Base-by-base conservation (phyloP, 139 green algal species). In the Volvox africanus region DNA sequence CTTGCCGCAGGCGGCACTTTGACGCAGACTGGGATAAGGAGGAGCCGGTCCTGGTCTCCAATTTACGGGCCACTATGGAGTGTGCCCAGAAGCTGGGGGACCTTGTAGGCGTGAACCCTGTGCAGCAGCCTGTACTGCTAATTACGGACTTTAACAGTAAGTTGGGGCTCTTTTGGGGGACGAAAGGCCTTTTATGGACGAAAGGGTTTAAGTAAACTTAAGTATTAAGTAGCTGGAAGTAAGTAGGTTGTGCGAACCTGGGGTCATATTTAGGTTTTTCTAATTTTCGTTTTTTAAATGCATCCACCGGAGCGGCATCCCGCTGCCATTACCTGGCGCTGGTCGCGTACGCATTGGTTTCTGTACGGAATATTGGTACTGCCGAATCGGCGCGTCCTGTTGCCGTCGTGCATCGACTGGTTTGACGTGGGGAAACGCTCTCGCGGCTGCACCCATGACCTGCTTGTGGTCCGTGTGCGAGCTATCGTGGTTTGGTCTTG, bases 71-170 rank as follows among this genome's bases (percentile, higher is more conserved):
- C 22, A 36, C 79, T 14, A 28, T 85, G 79, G 13, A 68, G 36
- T 85, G 36, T 13, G 79, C 79, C 3, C 44, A 71, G 36, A 5
- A 5, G 0, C 79, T 85, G 6, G 79, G 24, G 20, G 22, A 21
- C 5, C 11, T 13, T 11, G 79, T 28, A 3, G 44, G 44, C 21
- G 18, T 85, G 0, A 50, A 85, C 9, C 6, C 68, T 26, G 22
- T 9, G 20, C 26, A 24, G 21, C 37, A 2, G 6, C 79, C 79
- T 0, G 18, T 85, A 12, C 20, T 85, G 1, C 22, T 85, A 0
- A 69, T 85, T 21, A 71, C 79, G 36, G 79, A 85, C 44, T 85
- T 85, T 28, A 85, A 85, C 79, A 32, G 73, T 80, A 36, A 36
- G 77, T 61, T 24, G 77, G 32, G 6, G 19, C 33, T n/a, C 17